Evolutionary conservation across 768 basidiomycete genomes (phyloP), one percentile per base, ranked within the genome.

Genomic region (Tulasnella sp.): DNA sequence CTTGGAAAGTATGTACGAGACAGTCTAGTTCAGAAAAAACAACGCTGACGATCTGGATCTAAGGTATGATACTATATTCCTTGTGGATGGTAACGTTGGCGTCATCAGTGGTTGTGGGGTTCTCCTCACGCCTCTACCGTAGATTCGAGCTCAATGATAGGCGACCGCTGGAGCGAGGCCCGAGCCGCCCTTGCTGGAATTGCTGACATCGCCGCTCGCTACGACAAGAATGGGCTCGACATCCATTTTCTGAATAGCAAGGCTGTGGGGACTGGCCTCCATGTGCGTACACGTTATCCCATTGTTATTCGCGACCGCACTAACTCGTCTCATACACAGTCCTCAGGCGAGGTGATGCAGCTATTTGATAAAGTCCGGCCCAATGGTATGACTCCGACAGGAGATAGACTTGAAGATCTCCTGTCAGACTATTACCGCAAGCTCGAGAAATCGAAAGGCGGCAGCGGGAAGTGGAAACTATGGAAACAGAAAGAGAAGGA

Each of bases 221-320:
- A 82, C 51, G 81, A 81, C 59, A 63, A 61, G 5, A 75, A 81
- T 57, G 82, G 82, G 2, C 75, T 84, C 37, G 82, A 83, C 58
- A 70, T 83, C 3, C 67, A 77, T 61, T 84, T 84, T 67, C 63
- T 84, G 52, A 82, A 83, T 59, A 65, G 71, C 43, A 17, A 49
- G 39, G 17, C 36, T 25, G 62, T 63, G 32, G 71, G 71, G 0
- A 43, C 53, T 8, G 70, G 72, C 57, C 45, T 79, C 57, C 74
- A 70, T 68, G 78, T 70, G 57, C 46, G 65, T 42, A 32, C 8
- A 9, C 9, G 14, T 7, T 21, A 23, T 21, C 40, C n/a, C 23
- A 15, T 23, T 31, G 5, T 25, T 4, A 14, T 27, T n/a, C 48
- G 7, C n/a, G n/a, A n/a, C n/a, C n/a, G n/a, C n/a, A n/a, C n/a